phyloP scores from a whole-genome alignment of 2,329 filamentous ascomycete species.

The Karstenula rhodostoma region DNA sequence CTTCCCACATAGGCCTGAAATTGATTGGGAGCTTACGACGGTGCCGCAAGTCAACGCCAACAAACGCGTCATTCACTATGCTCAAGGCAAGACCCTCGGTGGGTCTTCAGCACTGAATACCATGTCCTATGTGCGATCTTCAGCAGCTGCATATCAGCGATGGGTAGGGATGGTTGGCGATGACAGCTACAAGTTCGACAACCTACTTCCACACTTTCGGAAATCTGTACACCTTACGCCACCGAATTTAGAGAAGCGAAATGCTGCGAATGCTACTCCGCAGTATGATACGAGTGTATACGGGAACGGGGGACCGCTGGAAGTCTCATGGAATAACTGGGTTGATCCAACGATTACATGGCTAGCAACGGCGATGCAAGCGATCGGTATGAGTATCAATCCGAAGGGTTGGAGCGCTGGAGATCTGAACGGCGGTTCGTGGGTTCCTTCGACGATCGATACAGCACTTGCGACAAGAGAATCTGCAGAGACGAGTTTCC shows the following conservation, averaged over 20 bases:
- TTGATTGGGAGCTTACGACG: conserved; percentile 9
- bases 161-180: conserved; percentile 39
- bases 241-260: conserved; percentile 31
- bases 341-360: conserved; percentile 22
- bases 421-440: conserved; percentile 25
- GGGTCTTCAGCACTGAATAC: conserved; percentile 23
- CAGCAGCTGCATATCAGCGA: conserved; percentile 20
- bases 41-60: background rate
- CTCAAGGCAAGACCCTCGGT: conserved; percentile 12
- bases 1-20: conserved; percentile 18
- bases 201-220: conserved; percentile 32
- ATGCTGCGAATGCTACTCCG: conserved; percentile 29
- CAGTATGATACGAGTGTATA: conserved; percentile 21
- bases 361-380: conserved; percentile 22
- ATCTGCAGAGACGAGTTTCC: conserved; percentile 28
- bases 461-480: conserved; percentile 21
- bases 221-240: conserved; percentile 35
- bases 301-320: conserved; percentile 16
- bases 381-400: conserved; percentile 26
- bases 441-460: conserved; percentile 20
- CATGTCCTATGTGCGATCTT: conserved; percentile 20
- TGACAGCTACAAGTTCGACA: conserved; percentile 29
- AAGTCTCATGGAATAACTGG: conserved; percentile 27
- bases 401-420: conserved; percentile 26
- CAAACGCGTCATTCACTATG: conserved; percentile 9